phyloP scores from a whole-genome alignment of 2,329 filamentous ascomycete genomes.

The Myrmaecium sp. region DNA sequence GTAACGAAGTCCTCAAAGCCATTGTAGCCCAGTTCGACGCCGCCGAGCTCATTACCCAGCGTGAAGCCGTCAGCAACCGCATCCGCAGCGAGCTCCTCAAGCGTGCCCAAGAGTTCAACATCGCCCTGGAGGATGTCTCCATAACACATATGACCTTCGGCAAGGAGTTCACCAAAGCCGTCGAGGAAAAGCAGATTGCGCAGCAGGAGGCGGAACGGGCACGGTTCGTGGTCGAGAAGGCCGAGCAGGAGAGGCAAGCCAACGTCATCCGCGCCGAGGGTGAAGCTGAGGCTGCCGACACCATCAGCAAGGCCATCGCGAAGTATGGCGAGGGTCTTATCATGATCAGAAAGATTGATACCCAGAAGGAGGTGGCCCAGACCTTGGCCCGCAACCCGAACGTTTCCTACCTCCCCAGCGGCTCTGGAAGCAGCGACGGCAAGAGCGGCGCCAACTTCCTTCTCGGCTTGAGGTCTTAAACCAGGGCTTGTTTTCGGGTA shows the following conservation, averaged over 20 bases:
- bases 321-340: conserved; percentile 89
- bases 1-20: conserved; percentile 38
- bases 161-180: conserved; percentile 94
- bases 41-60: conserved; percentile 74
- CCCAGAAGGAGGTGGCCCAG: conserved; percentile 85
- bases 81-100: conserved; percentile 85
- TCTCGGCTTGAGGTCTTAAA: conserved; percentile 41
- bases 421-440: conserved; percentile 35
- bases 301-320: conserved; percentile 82
- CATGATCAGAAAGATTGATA: conserved; percentile 93
- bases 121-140: conserved; percentile 93
- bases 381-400: conserved; percentile 84
- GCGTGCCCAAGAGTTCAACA: conserved; percentile 95
- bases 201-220: conserved; percentile 97
- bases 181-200: conserved; percentile 99
- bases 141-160: conserved; percentile 99
- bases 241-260: conserved; percentile 95
- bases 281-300: conserved; percentile 91
- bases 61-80: conserved; percentile 87
- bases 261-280: conserved; percentile 97
- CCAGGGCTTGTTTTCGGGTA: too few relatives aligned
- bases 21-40: conserved; percentile 38
- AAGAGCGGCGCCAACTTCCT: conserved; percentile 45
- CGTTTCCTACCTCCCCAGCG: conserved; percentile 80
- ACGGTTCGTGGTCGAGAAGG: conserved; percentile 94